Base-by-base conservation (phyloP, 202 grass and related monocot species). In the Carex arenaria region DNA sequence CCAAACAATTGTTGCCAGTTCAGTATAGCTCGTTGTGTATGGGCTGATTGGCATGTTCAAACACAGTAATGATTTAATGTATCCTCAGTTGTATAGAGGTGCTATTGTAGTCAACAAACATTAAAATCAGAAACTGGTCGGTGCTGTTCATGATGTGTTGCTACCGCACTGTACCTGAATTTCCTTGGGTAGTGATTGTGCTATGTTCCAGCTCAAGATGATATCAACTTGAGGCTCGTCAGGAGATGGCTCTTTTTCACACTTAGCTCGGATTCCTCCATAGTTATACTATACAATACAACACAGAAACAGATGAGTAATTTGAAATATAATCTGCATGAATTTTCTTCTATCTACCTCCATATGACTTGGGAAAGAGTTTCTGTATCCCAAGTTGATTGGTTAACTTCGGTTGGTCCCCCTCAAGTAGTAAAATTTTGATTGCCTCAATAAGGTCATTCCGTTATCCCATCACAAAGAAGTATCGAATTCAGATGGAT, bases 181-280 rank as follows among this genome's bases (percentile, higher is more conserved):
- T 85, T 82, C 83, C 78, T 93, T 94, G 19, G 95, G 92, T 80
- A 98, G 88, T 67, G 87, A 87, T 80, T 95, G 92, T 84, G 93
- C 93, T 83, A 98, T 98, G 43, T 95, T 93, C 95, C 93, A 98
- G 89, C 92, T 93, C 77, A 90, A 95, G 65, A 98, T 82, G 47
- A 98, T 93, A 61, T 98, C 89, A 38, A 94, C 87, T 85, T 92
- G 80, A 89, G 87, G 79, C 67, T 90, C 86, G 79, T 73, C 80
- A 18, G 15, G 43, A 79, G 77, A 83, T 61, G 54, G 67, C 61
- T 23, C 64, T 38, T 68, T 84, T 69, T 73, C 67, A 61, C 77
- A 87, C 89, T 95, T 98, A 69, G 89, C 91, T 64, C 88, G 90
- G 87, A 98, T 93, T 52, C 95, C 95, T 55, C 95, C 95, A 86